Evolutionary conservation across 2,329 filamentous ascomycete genomes (phyloP).

Genomic region (Cadophora gregata): DNA sequence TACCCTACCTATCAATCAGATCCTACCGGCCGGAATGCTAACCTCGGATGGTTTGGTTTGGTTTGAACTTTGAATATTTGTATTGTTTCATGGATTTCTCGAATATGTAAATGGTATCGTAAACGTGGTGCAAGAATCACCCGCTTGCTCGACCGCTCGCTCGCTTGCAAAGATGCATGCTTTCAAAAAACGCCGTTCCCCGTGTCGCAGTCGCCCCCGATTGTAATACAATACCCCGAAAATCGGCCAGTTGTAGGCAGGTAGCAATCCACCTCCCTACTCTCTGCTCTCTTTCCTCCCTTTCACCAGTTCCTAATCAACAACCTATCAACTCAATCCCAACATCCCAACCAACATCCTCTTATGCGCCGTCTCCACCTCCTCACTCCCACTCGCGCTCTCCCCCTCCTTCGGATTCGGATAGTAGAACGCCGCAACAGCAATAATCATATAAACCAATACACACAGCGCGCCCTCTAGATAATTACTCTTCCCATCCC

Average conservation of each 20-base stretch:
- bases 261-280: too few species aligned
- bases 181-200: neutral
- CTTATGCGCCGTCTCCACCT: neutral
- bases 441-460: constrained; percentile 65
- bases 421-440: constrained; percentile 62
- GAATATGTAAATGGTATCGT: neutral
- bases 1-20: too few species aligned
- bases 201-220: too few species aligned
- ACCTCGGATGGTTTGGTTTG: too few species aligned
- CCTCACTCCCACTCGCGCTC: neutral
- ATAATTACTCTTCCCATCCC: constrained; percentile 90
- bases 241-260: too few species aligned
- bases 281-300: too few species aligned
- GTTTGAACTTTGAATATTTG: neutral
- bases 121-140: neutral
- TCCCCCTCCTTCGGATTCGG: constrained; percentile 48
- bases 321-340: neutral
- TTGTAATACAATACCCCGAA: too few species aligned
- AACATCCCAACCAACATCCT: constrained; percentile 4
- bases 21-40: too few species aligned
- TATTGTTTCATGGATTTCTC: neutral
- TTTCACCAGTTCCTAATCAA: too few species aligned
- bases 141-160: neutral
- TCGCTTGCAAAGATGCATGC: neutral
- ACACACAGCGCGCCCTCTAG: constrained; percentile 86